phyloP scores from a whole-genome alignment of 495 filamentous ascomycete genomes.

The Penicillium steckii region DNA sequence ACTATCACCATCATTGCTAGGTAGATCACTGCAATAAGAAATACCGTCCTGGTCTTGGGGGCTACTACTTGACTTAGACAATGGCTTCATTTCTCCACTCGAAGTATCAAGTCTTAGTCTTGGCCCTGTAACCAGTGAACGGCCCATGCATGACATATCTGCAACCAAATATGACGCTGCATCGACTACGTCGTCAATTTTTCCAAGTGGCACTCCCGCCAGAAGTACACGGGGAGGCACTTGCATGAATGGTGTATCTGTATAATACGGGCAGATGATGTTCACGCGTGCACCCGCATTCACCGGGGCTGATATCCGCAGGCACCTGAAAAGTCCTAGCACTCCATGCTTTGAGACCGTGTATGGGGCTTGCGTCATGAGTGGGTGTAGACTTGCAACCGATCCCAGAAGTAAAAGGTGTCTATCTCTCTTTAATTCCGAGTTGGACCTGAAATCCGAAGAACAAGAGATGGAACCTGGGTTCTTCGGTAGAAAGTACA shows the following conservation, averaged over 20 bases:
- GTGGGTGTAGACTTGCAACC: slow-evolving; percentile 12
- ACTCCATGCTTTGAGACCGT: slow-evolving; percentile 11
- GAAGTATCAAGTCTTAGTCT: slow-evolving; percentile 4
- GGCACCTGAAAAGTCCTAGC: slow-evolving; percentile 8
- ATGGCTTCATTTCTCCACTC: background rate
- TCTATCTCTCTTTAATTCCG: slow-evolving; percentile 4
- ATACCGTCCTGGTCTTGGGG: no score
- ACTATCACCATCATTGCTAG: background rate
- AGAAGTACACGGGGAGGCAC: slow-evolving; percentile 3
- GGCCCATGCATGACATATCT: slow-evolving; percentile 5
- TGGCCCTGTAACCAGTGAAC: slow-evolving; percentile 9
- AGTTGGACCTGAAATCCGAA: background rate
- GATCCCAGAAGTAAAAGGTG: slow-evolving; percentile 5
- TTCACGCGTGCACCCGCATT: slow-evolving; percentile 9
- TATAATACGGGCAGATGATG: slow-evolving; percentile 13
- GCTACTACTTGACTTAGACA: no score
- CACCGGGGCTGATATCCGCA: slow-evolving; percentile 7
- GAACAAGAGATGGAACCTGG: slow-evolving; percentile 6
- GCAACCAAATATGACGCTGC: slow-evolving; percentile 13
- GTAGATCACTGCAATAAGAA: no score
- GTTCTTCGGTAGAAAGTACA: slow-evolving; percentile 11
- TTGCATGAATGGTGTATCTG: slow-evolving; percentile 11
- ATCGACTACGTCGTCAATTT: slow-evolving; percentile 9
- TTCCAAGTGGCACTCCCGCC: slow-evolving; percentile 6
- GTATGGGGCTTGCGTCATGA: slow-evolving; percentile 10